Conservation (phyloP, 257 asterid species). For the Oldenlandia corymbosa region DNA sequence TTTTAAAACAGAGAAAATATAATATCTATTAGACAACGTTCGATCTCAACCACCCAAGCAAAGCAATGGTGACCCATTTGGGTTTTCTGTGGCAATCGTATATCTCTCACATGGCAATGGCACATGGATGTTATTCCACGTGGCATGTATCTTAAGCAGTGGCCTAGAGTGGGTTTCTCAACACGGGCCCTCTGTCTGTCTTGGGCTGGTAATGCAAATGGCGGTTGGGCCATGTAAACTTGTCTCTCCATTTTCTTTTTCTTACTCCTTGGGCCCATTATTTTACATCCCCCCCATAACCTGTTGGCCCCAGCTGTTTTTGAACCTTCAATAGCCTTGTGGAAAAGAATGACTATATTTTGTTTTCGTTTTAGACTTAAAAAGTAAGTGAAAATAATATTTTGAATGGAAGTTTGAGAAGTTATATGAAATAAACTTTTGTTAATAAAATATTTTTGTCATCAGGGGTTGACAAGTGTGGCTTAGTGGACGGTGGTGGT, state of each 20-base stretch:
- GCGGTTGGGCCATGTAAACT: slow-evolving; percentile 43
- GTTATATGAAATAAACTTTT: too few relatives aligned
- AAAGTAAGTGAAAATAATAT: too few relatives aligned
- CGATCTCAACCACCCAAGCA: too few relatives aligned
- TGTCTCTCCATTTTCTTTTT: slow-evolving; percentile 30
- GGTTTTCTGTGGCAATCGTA: slow-evolving; percentile 10
- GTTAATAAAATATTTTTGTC: too few relatives aligned
- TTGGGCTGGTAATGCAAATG: slow-evolving; percentile 30
- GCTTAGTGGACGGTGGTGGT: too few relatives aligned
- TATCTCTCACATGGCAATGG: slow-evolving; percentile 21
- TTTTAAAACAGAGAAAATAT: too few relatives aligned
- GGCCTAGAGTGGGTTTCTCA: slow-evolving; percentile 13
- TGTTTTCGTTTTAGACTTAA: too few relatives aligned
- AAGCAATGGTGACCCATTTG: slow-evolving; percentile 7
- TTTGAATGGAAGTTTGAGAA: too few relatives aligned
- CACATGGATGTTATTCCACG: slow-evolving; percentile 32
- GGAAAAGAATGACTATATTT: too few relatives aligned
- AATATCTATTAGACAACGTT: too few relatives aligned
- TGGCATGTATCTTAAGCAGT: slow-evolving; percentile 7
- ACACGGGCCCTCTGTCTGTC: slow-evolving; percentile 26
- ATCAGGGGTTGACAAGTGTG: too few relatives aligned
- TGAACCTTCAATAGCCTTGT: too few relatives aligned
- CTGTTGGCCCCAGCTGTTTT: slow-evolving; percentile 20
- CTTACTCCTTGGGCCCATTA: background rate
- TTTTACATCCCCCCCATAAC: slow-evolving; percentile 19